Evolutionary conservation across 1,284 basidiomycete species (phyloP).

Genomic region (Coniferiporia sulphurascens): DNA sequence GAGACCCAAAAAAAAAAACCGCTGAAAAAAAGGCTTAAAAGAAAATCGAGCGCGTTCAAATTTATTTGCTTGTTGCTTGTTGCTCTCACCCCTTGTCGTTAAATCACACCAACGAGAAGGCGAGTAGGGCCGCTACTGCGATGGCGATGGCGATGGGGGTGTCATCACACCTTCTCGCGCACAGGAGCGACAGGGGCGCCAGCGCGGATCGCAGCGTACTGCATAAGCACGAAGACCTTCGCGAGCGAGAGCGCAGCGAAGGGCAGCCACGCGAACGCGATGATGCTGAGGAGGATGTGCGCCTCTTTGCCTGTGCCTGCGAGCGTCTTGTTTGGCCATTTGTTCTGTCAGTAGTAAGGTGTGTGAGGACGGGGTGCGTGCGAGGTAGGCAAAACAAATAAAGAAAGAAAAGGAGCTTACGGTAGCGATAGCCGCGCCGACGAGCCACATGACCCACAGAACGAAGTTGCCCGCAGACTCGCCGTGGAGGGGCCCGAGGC

Average conservation of each 20-base stretch:
- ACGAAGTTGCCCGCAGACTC: constrained; percentile 16
- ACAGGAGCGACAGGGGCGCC: no score
- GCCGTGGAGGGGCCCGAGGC: constrained; percentile 2
- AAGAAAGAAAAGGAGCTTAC: constrained; percentile 1
- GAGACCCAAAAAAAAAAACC: no score
- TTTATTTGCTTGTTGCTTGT: no score
- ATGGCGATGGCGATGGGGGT: background rate
- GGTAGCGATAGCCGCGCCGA: constrained; percentile 16
- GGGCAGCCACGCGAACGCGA: constrained; percentile 17
- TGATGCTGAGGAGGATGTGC: constrained; percentile 16
- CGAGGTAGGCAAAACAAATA: background rate
- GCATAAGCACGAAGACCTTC: constrained; percentile 14
- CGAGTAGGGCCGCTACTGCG: no score
- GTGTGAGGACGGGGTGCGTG: background rate
- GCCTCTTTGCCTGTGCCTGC: constrained; percentile 7
- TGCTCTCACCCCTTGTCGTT: no score
- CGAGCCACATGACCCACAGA: constrained; percentile 19
- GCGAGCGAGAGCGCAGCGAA: constrained; percentile 13
- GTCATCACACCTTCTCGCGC: no score
- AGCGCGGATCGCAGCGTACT: constrained; percentile 1
- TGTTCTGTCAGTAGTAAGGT: background rate
- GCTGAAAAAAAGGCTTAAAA: no score
- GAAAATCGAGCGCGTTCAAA: no score
- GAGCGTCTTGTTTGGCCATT: constrained; percentile 14
- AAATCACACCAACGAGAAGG: no score